A percentile compares a stretch with the other conserved stretches of the same genome.
Evolutionary conservation across 23 red algal genomes (phyloP).

Genomic region (Gracilaria vermiculophylla): DNA sequence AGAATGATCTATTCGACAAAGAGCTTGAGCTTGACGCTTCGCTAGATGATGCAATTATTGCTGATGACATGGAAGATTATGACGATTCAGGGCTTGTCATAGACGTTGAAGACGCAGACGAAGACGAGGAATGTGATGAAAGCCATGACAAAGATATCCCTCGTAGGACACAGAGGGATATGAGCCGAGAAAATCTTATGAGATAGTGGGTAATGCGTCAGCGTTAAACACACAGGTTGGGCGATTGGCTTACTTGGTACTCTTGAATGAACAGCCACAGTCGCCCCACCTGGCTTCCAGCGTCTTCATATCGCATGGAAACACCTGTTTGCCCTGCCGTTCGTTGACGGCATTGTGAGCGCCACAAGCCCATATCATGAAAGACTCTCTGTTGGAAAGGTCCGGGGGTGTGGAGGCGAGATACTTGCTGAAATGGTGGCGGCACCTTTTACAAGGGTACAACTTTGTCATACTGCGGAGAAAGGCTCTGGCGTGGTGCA

Average conservation of each 20-base stretch:
- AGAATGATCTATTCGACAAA: background rate
- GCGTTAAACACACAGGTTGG: background rate
- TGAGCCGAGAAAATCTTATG: background rate
- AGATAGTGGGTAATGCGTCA: background rate
- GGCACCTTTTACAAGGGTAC: slow-evolving; percentile 70
- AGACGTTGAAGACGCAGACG: slow-evolving; percentile 23
- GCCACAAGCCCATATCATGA: slow-evolving; percentile 71
- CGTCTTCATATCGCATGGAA: slow-evolving; percentile 46
- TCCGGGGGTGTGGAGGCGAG: slow-evolving; percentile 40
- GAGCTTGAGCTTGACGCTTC: slow-evolving; percentile 31
- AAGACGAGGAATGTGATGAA: background rate
- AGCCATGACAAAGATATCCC: background rate
- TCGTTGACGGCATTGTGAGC: slow-evolving; percentile 72
- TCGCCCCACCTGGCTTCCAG: slow-evolving; percentile 69
- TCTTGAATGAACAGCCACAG: slow-evolving; percentile 58
- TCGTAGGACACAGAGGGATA: background rate
- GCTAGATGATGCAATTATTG: slow-evolving; percentile 44
- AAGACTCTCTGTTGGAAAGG: slow-evolving; percentile 36
- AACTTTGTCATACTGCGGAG: slow-evolving; percentile 51
- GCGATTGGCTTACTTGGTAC: background rate
- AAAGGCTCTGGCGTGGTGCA: slow-evolving; percentile 52
- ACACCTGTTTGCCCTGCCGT: slow-evolving; percentile 44
- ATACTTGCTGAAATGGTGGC: slow-evolving; percentile 68
- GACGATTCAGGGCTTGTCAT: background rate
- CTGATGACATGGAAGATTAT: slow-evolving; percentile 25